These are phyloP conservation scores for Gastrolobium bilobum DNA, from an alignment of 306 rosid genomes.

Conservation along the genomic window DNA sequence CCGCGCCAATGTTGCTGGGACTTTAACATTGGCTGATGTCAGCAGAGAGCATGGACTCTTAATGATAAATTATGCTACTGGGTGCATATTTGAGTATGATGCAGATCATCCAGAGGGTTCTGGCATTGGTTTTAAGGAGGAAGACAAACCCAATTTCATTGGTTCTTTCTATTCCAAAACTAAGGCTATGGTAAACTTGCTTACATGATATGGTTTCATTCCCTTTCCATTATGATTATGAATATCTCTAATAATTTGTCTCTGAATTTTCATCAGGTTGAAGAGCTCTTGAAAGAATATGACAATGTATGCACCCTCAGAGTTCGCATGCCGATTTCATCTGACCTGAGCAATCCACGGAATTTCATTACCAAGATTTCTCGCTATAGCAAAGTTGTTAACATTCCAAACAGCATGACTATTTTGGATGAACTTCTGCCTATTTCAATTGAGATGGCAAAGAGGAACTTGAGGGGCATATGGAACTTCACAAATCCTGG, in stretches of 20 bases:
- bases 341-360: conserved; percentile 87
- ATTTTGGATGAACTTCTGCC: conserved; percentile 89
- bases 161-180: conserved; percentile 96
- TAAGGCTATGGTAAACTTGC: conserved; percentile 80
- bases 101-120: conserved; percentile 86
- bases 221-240: conserved; percentile 22
- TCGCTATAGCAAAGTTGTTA: conserved; percentile 85
- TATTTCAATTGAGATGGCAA: conserved; percentile 88
- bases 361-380: conserved; percentile 91
- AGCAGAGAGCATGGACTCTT: conserved; percentile 84
- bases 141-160: conserved; percentile 80
- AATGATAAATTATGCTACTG: conserved; percentile 85
- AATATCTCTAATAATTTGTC: neutral
- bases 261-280: conserved; percentile 65
- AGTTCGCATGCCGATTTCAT: conserved; percentile 93
- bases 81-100: conserved; percentile 91
- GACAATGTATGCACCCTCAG: conserved; percentile 94
- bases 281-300: conserved; percentile 83
- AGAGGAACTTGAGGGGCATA: conserved; percentile 83
- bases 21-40: conserved; percentile 89
- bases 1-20: conserved; percentile 81
- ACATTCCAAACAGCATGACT: conserved; percentile 95
- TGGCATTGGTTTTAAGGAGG: conserved; percentile 89
- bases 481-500: conserved; percentile 98
- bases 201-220: conserved; percentile 32